Conservation (phyloP, 1,284 basidiomycete species). For the Naganishia sp. region DNA sequence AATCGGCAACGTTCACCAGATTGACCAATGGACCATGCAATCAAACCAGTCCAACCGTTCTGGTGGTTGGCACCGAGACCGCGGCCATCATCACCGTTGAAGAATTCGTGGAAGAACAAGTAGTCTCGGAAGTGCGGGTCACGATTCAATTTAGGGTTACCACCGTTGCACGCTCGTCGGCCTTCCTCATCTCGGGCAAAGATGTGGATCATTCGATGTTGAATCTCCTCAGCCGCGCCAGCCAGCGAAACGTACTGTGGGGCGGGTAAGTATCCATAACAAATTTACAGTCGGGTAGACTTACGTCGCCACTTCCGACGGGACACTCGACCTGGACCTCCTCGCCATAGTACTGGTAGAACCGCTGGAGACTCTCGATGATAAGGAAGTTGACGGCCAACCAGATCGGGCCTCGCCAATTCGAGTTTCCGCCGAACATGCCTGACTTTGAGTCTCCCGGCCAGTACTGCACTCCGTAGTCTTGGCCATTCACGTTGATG, state of each 20-base stretch:
- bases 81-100: constrained; percentile 73
- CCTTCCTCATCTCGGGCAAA: constrained; percentile 87
- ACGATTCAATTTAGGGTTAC: constrained; percentile 78
- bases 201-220: constrained; percentile 93
- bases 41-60: constrained; percentile 92
- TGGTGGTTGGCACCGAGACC: constrained; percentile 96
- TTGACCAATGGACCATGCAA: constrained; percentile 87
- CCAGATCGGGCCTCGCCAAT: constrained; percentile 88
- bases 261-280: constrained; percentile 12
- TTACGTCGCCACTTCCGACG: constrained; percentile 80
- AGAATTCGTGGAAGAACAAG: constrained; percentile 88
- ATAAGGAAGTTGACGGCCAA: constrained; percentile 92
- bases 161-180: constrained; percentile 85
- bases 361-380: constrained; percentile 85
- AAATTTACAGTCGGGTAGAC: constrained; percentile 14
- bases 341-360: constrained; percentile 94
- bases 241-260: constrained; percentile 81
- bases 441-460: constrained; percentile 93
- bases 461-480: constrained; percentile 94
- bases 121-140: constrained; percentile 98
- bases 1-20: constrained; percentile 79
- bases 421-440: constrained; percentile 98
- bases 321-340: constrained; percentile 90
- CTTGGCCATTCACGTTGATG: constrained; percentile 87
- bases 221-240: constrained; percentile 91